Evolutionary conservation across 176 grass and related monocot genomes (phyloP), one percentile per base, ranked within the genome.

Genomic region (Puya raimondii): DNA sequence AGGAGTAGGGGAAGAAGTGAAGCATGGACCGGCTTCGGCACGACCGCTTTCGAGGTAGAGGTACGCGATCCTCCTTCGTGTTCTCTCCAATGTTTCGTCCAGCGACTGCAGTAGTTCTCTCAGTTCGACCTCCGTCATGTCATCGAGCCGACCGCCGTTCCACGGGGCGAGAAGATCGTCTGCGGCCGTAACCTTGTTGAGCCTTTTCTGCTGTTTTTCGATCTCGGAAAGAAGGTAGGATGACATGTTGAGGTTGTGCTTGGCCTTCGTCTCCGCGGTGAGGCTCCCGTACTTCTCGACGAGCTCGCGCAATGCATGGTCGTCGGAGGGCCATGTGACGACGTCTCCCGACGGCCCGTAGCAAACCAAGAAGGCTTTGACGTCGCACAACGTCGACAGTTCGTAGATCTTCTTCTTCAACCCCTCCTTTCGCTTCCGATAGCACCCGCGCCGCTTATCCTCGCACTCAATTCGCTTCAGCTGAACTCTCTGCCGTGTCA

Each of bases 321-420:
- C 6, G 16, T 56, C 52, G 16, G 52, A 6, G 16, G 52, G 52
- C 52, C 52, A 56, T 14, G 52, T 56, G 16, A n/a, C 16, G 12
- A 56, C 52, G 11, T 56, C 52, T 56, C 16, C 14, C 4, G 52
- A 12, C 9, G 13, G 48, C 0, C 20, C 9, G 48, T 51, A 74
- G 47, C 59, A 21, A 8, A 74, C 21, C 18, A n/a, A 7, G 17
- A 56, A 74, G 9, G 72, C 61, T 0, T 74, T 49, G 10, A 74
- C 61, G 21, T 23, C 61, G 63, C 74, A 76, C 10, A 76, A 50
- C 16, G 74, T 76, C 16, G 49, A 21, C 49, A 76, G 50, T 23
- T 74, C 59, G 12, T 14, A 4, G 26, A 65, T 57, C 61, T 74
- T 74, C 72, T 74, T 74, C 14, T 64, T 16, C 20, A 74, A 23